phyloP scores from a whole-genome alignment of 805 yeast genomes.

The Vanderwaltozyma verrucispora region DNA sequence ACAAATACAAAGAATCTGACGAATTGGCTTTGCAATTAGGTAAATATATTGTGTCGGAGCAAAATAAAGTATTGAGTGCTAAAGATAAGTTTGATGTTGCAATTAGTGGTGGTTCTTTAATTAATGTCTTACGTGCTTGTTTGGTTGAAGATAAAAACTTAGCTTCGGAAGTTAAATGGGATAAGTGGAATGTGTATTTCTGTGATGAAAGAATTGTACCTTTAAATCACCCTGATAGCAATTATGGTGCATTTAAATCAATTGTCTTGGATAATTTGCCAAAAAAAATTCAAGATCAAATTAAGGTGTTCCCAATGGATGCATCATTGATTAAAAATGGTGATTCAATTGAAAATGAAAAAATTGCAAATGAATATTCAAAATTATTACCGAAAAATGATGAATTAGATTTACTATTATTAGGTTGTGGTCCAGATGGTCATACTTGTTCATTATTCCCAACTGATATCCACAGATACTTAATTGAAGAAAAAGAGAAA shows the following conservation, averaged over 20 bases:
- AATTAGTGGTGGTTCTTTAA: conserved; percentile 84
- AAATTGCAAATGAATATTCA: conserved; percentile 57
- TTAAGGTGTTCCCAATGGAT: conserved; percentile 50
- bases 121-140: conserved; percentile 54
- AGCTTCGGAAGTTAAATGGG: conserved; percentile 46
- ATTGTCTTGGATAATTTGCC: conserved; percentile 46
- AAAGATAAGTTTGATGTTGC: conserved; percentile 56
- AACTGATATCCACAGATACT: conserved; percentile 46
- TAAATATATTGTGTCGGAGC: conserved; percentile 46
- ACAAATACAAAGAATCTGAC: conserved; percentile 35
- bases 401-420: conserved; percentile 50
- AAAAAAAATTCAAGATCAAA: conserved; percentile 32
- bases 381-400: conserved; percentile 36
- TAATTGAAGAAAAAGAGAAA: conserved; percentile 38
- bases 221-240: conserved; percentile 71
- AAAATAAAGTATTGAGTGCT: conserved; percentile 44
- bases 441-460: conserved; percentile 93
- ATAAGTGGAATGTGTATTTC: conserved; percentile 71
- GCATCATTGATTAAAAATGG: conserved; percentile 49
- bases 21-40: conserved; percentile 64
- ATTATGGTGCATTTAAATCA: conserved; percentile 67
- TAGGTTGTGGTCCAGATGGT: conserved; percentile 95
- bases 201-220: conserved; percentile 90
- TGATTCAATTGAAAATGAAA: conserved; percentile 38
- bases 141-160: conserved; percentile 46